Conservation (phyloP, 768 basidiomycete genomes). For the Ephemerocybe angulata region DNA sequence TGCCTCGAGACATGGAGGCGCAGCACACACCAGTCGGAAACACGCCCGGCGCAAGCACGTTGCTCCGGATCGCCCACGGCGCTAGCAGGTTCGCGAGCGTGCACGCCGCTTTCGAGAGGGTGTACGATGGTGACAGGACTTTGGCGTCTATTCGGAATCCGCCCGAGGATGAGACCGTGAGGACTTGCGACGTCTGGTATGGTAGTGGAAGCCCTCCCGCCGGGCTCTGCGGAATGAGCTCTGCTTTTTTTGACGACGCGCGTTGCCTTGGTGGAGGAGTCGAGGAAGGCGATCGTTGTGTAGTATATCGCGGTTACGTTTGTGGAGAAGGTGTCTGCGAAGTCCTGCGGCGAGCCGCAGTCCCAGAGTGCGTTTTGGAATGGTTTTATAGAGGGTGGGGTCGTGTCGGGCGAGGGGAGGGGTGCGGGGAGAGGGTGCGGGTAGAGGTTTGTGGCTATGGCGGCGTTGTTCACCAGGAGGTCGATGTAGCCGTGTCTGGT, state of each 20-base stretch:
- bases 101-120: constrained; percentile 69
- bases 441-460: constrained; percentile 59
- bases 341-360: constrained; percentile 56
- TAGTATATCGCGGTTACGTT: constrained; percentile 74
- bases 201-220: constrained; percentile 31
- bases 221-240: constrained; percentile 12
- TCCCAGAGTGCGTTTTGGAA: constrained; percentile 71
- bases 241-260: constrained; percentile 38
- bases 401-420: constrained; percentile 36
- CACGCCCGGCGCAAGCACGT: constrained; percentile 71
- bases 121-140: constrained; percentile 68
- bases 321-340: constrained; percentile 63
- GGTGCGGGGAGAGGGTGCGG: constrained; percentile 55
- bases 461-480: constrained; percentile 78
- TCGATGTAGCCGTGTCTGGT: constrained; percentile 66
- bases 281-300: constrained; percentile 78
- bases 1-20: too few relatives aligned
- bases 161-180: constrained; percentile 69
- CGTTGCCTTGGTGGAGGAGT: constrained; percentile 73
- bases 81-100: constrained; percentile 72
- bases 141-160: constrained; percentile 64
- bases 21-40: constrained; percentile 63
- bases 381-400: constrained; percentile 55
- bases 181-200: constrained; percentile 61
- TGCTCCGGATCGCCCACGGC: constrained; percentile 76